These are phyloP conservation scores for Colletotrichum cordylinicola DNA, from an alignment of 2,329 filamentous ascomycete genomes.

Conservation along the genomic window DNA sequence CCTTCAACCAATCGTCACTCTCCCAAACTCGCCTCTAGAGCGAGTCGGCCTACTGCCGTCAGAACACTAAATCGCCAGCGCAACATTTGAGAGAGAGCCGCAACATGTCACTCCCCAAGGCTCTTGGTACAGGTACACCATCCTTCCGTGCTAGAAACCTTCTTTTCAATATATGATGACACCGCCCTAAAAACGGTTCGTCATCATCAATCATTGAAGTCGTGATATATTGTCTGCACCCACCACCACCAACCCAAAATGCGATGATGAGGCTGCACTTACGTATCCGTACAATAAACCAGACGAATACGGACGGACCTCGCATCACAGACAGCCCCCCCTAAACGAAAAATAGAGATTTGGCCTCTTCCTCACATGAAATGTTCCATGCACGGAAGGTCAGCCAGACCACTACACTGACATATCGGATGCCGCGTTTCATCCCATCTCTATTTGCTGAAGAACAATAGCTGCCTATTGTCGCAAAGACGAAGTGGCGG, in stretches of 20 bases:
- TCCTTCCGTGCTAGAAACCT: not conserved
- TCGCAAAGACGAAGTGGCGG: not conserved
- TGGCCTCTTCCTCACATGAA: not conserved
- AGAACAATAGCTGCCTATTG: not conserved
- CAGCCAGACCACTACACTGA: not conserved
- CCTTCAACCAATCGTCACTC: not conserved
- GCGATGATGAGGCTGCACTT: not conserved
- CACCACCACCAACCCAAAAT: not conserved
- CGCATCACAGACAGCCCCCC: not conserved
- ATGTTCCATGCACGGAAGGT: not conserved
- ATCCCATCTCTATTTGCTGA: not conserved
- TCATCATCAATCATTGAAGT: not conserved
- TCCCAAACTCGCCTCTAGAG: not conserved
- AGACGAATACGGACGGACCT: conserved; percentile 12
- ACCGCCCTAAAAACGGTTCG: not conserved
- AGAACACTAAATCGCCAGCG: not conserved
- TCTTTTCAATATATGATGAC: not conserved
- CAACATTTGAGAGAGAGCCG: not conserved
- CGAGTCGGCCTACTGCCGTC: not conserved
- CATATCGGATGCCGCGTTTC: conserved; percentile 14
- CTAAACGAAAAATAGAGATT: not conserved
- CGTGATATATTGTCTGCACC: not conserved
- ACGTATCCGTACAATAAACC: not conserved
- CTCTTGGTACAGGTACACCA: not conserved
- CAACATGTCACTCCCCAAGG: not conserved